Percentiles rank a stretch among this genome's conserved stretches.
phyloP scores from a whole-genome alignment of 2,329 filamentous ascomycete species.

The Apiospora pterosperma region DNA sequence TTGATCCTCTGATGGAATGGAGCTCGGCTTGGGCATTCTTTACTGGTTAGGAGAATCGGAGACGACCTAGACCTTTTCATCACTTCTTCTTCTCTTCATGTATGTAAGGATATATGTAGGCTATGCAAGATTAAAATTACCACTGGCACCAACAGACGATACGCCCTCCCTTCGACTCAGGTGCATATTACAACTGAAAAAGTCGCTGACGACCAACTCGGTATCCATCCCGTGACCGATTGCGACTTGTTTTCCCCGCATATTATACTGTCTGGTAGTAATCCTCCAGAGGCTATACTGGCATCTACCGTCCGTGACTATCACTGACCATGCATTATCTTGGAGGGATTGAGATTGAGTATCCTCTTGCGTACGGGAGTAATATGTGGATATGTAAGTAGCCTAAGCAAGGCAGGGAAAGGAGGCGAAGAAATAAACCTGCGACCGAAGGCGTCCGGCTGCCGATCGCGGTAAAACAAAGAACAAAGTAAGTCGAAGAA shows the following conservation, averaged over 20 bases:
- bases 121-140: background rate
- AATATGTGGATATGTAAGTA: background rate
- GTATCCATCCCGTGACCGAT: no score
- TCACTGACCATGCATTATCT: background rate
- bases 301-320: background rate
- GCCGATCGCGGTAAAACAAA: background rate
- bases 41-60: background rate
- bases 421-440: background rate
- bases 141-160: background rate
- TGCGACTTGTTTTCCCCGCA: no score
- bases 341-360: background rate
- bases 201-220: no score
- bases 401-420: background rate
- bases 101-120: background rate
- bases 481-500: background rate
- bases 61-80: background rate
- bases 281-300: background rate
- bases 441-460: background rate
- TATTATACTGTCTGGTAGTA: background rate
- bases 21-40: background rate
- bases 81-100: background rate
- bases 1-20: background rate
- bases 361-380: background rate
- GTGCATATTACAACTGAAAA: no score
- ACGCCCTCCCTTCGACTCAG: background rate